Evolutionary conservation across 257 asterid genomes (phyloP).

Genomic region (Lithospermum erythrorhizon): DNA sequence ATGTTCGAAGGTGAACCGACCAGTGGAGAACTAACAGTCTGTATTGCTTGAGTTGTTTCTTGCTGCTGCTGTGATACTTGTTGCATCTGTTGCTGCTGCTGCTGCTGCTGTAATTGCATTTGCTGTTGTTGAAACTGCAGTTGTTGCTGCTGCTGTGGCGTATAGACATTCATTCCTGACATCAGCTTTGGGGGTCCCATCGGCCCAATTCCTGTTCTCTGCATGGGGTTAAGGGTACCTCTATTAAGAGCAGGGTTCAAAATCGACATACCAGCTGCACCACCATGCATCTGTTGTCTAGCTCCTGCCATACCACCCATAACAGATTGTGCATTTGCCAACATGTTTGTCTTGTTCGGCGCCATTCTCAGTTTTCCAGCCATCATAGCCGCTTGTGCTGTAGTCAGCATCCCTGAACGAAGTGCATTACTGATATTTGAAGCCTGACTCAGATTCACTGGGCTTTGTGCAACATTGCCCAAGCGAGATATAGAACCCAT

Average conservation of each 20-base stretch:
- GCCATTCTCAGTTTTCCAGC: not conserved
- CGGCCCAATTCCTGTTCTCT: constrained; percentile 51
- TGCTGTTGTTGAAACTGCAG: constrained; percentile 24
- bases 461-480: constrained; percentile 52
- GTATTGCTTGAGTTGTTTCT: constrained; percentile 58
- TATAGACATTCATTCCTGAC: constrained; percentile 50
- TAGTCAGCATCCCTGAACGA: constrained; percentile 40
- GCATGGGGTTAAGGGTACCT: constrained; percentile 59
- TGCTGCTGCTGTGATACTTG: constrained; percentile 28
- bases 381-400: constrained; percentile 38
- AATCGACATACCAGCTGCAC: constrained; percentile 56
- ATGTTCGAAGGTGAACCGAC: constrained; percentile 80
- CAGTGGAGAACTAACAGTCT: constrained; percentile 56
- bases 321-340: constrained; percentile 43
- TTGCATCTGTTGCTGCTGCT: constrained; percentile 22
- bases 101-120: constrained; percentile 29
- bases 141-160: constrained; percentile 56
- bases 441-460: constrained; percentile 48
- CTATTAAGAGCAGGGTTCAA: constrained; percentile 49
- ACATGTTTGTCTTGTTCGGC: constrained; percentile 35
- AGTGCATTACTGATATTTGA: constrained; percentile 42
- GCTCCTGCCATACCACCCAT: constrained; percentile 54
- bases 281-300: constrained; percentile 69
- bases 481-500: constrained; percentile 57
- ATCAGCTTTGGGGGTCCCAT: constrained; percentile 89